Evolutionary conservation across 2,329 filamentous ascomycete species (phyloP).

Genomic region (Arthrobotrys pseudoclavata): DNA sequence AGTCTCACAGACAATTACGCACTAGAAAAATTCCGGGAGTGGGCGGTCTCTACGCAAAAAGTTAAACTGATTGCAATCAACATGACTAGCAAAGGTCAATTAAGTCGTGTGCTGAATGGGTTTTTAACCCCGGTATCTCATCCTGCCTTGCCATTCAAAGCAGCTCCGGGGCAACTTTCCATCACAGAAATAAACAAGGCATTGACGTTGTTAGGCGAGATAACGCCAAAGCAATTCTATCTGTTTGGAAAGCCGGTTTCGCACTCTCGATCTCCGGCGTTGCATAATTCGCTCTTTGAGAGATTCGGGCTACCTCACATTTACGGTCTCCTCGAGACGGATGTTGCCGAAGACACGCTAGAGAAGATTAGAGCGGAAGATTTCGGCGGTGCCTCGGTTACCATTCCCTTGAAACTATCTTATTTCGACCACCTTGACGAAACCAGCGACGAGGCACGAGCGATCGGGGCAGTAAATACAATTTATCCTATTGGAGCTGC

Average conservation of each 20-base stretch:
- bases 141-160: conserved; percentile 87
- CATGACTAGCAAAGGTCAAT: conserved; percentile 88
- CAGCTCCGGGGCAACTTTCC: conserved; percentile 92
- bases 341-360: conserved; percentile 70
- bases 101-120: conserved; percentile 88
- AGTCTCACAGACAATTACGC: conserved; percentile 87
- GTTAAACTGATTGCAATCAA: conserved; percentile 95
- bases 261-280: conserved; percentile 84
- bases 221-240: conserved; percentile 82
- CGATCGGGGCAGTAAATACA: conserved; percentile 95
- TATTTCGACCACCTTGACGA: conserved; percentile 85
- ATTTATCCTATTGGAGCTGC: conserved; percentile 74
- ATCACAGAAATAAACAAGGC: conserved; percentile 87
- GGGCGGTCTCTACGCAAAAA: conserved; percentile 76
- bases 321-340: conserved; percentile 83
- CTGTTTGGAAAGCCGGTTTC: conserved; percentile 89
- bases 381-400: conserved; percentile 95
- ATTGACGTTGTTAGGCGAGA: conserved; percentile 82
- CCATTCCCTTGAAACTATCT: conserved; percentile 93
- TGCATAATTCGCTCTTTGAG: conserved; percentile 88
- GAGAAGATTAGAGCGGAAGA: conserved; percentile 76
- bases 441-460: conserved; percentile 80
- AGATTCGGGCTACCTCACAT: conserved; percentile 83
- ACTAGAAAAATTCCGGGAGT: conserved; percentile 83
- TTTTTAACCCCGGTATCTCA: conserved; percentile 97